Evolutionary conservation across 306 rosid genomes (phyloP), one percentile per base, ranked within the genome.

Genomic region (Gillenia trifoliata): DNA sequence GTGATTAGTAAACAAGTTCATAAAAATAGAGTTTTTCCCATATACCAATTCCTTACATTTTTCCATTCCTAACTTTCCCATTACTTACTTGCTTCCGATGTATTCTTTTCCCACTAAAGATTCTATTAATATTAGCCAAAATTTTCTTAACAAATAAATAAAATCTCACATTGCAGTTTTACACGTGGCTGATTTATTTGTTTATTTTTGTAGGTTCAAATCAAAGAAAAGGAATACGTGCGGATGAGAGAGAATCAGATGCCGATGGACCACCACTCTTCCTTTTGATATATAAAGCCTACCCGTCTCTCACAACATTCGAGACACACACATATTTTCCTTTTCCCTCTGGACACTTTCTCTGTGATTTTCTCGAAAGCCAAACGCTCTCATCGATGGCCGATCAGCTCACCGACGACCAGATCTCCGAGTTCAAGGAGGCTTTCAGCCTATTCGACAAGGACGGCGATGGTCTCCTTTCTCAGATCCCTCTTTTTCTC

Each of bases 391-490:
- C 87, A 73, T 72, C 78, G 62, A 90, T 90, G 96, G 96, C 96
- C 45, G 96, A 90, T 80, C 96, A 90, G 50, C 96, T 90, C 83
- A 90, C 92, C 68, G 92, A 90, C 57, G 96, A 90, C 31, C 92
- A 90, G 92, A 90, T 90, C 89, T 88, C 96, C 1, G 90, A 88
- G 85, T 90, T 90, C 89, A 86, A 90, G 87, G 96, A 90, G 60
- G 96, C 96, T 60, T 90, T 90, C 76, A 88, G 92, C 81, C 96
- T 90, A 67, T 90, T 90, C 85, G 96, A 90, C 73, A 90, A 90
- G 90, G 96, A 90, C 23, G 96, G 96, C 84, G 92, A 90, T 86
- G 96, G 96, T 90, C 49, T 86, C 70, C 5, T 80, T 75, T 75
- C 85, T 87, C 77, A 74, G 88, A 86, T 86, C 87, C 77, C 83